Conservation (phyloP, 2,329 filamentous ascomycete species). For the Lachnum nothofagi region DNA sequence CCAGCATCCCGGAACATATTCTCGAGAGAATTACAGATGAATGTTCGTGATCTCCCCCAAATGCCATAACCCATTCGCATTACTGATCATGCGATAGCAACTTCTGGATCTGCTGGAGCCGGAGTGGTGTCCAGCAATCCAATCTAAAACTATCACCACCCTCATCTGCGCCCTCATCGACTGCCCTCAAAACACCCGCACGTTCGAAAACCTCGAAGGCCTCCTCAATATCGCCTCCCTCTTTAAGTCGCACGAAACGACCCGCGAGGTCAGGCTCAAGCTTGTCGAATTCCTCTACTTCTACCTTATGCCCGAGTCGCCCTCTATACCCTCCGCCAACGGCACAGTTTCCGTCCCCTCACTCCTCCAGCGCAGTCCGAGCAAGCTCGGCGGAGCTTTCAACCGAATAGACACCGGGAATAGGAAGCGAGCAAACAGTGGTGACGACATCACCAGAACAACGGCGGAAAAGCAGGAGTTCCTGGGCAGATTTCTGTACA, state of each 20-base stretch:
- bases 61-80: not conserved
- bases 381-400: conserved; percentile 59
- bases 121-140: conserved; percentile 84
- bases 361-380: conserved; percentile 62
- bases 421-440: conserved; percentile 32
- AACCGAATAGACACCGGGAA: conserved; percentile 36
- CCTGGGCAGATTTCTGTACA: conserved; percentile 55
- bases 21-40: conserved; percentile 88
- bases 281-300: conserved; percentile 98
- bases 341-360: conserved; percentile 43
- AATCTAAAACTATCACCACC: conserved; percentile 82
- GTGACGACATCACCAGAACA: conserved; percentile 43
- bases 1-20: conserved; percentile 85
- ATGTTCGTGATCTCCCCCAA: conserved; percentile 47
- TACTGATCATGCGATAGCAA: conserved; percentile 45
- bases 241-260: conserved; percentile 83
- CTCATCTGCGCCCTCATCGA: conserved; percentile 86
- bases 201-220: conserved; percentile 87
- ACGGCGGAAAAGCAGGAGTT: conserved; percentile 64
- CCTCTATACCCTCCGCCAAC: conserved; percentile 48
- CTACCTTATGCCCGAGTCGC: conserved; percentile 91
- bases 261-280: conserved; percentile 86
- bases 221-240: conserved; percentile 85
- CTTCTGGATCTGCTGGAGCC: conserved; percentile 92
- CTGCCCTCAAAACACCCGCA: conserved; percentile 79